These are phyloP conservation scores for Lanmaoa rubissima DNA, from an alignment of 768 basidiomycete species.

Conservation along the genomic window DNA sequence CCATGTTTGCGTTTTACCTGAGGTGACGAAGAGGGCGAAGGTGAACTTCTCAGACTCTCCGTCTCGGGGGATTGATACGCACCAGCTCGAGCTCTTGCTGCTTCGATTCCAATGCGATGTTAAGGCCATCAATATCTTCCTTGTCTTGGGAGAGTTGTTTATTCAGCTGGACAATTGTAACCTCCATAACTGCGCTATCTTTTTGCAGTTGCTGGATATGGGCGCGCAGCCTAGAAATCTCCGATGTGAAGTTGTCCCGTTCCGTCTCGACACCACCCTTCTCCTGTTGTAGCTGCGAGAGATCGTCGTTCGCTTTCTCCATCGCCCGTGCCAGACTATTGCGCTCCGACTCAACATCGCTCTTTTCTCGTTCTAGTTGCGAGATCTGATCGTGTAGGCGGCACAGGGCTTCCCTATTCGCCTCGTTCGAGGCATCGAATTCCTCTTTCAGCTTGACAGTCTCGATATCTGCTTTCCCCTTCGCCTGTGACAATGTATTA, in stretches of 20 bases:
- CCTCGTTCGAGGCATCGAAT: slow-evolving; percentile 49
- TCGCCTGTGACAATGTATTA: not conserved
- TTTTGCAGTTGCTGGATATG: slow-evolving; percentile 72
- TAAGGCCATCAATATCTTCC: slow-evolving; percentile 79
- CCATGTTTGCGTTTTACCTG: slow-evolving; percentile 66
- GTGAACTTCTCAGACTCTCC: not conserved
- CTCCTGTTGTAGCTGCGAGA: slow-evolving; percentile 9
- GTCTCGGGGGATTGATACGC: slow-evolving; percentile 26
- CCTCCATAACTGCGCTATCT: slow-evolving; percentile 82
- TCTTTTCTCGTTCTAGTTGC: slow-evolving; percentile 33
- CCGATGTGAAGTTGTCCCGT: slow-evolving; percentile 36
- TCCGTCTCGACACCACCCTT: slow-evolving; percentile 61
- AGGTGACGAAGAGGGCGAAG: not conserved
- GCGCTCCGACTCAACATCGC: slow-evolving; percentile 55
- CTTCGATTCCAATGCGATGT: slow-evolving; percentile 90
- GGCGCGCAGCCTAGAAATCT: slow-evolving; percentile 55
- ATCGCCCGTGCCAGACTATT: slow-evolving; percentile 42
- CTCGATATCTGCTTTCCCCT: slow-evolving; percentile 13
- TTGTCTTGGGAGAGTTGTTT: slow-evolving; percentile 66
- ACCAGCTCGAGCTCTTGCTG: slow-evolving; percentile 94
- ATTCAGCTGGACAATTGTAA: slow-evolving; percentile 69
- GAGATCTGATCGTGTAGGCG: slow-evolving; percentile 8
- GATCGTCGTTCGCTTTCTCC: slow-evolving; percentile 11
- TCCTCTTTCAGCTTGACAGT: slow-evolving; percentile 41
- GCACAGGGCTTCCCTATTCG: slow-evolving; percentile 28